Conservation (phyloP, 257 asterid species). For the Fraxinus excelsior region DNA sequence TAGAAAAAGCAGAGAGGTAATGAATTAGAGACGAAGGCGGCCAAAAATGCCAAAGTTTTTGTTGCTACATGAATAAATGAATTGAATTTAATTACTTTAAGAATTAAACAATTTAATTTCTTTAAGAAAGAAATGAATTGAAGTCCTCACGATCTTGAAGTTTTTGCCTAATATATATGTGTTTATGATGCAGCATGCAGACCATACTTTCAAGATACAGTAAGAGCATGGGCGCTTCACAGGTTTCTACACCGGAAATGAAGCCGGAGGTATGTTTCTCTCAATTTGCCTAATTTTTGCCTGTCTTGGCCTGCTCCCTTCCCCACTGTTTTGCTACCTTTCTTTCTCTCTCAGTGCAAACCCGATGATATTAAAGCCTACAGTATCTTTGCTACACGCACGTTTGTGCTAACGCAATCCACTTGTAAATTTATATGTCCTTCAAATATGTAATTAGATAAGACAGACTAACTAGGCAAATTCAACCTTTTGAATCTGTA, state of each 20-base stretch:
- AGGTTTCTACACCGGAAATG: conserved; percentile 22
- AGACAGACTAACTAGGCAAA: too few relatives aligned
- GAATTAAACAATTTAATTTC: too few relatives aligned
- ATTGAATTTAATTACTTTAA: too few relatives aligned
- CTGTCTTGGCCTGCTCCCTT: background rate
- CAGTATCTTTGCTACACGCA: background rate
- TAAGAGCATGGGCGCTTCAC: conserved; percentile 21
- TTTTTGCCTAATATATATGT: background rate
- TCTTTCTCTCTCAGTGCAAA: background rate
- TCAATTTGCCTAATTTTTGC: background rate
- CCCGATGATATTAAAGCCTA: too few relatives aligned
- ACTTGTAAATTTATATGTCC: background rate
- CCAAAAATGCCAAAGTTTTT: background rate
- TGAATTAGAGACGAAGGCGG: background rate
- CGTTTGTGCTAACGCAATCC: background rate
- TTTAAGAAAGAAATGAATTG: too few relatives aligned
- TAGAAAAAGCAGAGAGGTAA: too few relatives aligned
- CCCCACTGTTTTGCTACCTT: background rate
- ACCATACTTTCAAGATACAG: conserved; percentile 37
- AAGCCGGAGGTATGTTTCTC: conserved; percentile 46
- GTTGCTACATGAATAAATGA: background rate
- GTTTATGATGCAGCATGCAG: conserved; percentile 56
- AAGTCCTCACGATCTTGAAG: background rate
- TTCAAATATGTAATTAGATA: background rate
- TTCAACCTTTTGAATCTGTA: background rate